phyloP scores from a whole-genome alignment of 225 moss, liverwort and hornwort species.

The Anthoceros angustus region DNA sequence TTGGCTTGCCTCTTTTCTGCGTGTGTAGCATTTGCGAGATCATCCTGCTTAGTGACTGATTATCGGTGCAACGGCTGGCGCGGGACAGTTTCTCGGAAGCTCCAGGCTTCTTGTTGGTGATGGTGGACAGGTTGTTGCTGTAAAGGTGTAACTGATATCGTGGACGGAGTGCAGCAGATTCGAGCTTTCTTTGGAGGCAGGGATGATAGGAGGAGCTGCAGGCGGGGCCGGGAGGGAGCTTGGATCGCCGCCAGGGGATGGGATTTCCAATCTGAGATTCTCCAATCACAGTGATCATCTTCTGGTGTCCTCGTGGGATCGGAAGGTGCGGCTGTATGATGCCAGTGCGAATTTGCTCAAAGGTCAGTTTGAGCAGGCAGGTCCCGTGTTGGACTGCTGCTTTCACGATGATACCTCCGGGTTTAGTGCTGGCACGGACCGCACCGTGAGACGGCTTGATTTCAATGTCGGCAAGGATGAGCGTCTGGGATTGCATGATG shows the following conservation, averaged over 20 bases:
- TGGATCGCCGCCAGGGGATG: slow-evolving; percentile 60
- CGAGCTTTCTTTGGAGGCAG: neutral
- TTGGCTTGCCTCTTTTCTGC: no score
- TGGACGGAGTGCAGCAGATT: neutral
- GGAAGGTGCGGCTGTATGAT: slow-evolving; percentile 89
- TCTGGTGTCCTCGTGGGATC: slow-evolving; percentile 90
- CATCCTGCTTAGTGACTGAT: no score
- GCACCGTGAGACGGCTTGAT: slow-evolving; percentile 76
- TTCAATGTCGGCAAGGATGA: slow-evolving; percentile 90
- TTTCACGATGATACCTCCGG: slow-evolving; percentile 96
- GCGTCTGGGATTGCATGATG: slow-evolving; percentile 73
- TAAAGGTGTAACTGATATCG: neutral
- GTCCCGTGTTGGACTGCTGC: slow-evolving; percentile 94
- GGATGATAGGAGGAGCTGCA: slow-evolving; percentile 37
- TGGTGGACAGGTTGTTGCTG: neutral
- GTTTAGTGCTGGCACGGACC: slow-evolving; percentile 78
- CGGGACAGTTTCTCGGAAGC: no score
- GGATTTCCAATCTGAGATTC: slow-evolving; percentile 86
- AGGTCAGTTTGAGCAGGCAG: slow-evolving; percentile 72
- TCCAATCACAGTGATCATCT: slow-evolving; percentile 94
- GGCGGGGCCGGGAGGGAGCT: slow-evolving; percentile 65
- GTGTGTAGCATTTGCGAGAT: no score
- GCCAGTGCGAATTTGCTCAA: slow-evolving; percentile 84
- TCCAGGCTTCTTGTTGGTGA: no score
- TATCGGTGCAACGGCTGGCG: no score